Conservation (phyloP, 495 filamentous ascomycete genomes). For the Aspergillus nanangensis region DNA sequence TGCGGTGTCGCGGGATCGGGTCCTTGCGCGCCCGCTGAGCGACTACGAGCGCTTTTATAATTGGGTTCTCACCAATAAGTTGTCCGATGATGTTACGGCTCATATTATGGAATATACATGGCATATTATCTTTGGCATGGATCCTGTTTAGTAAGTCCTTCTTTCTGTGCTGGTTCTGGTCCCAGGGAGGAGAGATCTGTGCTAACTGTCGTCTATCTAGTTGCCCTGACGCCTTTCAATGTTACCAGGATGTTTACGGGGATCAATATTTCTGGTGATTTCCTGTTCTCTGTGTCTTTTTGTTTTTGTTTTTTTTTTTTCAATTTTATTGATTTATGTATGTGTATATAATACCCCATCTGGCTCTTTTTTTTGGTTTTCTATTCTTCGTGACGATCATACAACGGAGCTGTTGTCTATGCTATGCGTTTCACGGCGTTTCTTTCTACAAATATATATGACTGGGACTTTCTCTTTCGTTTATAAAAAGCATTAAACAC, state of each 20-base stretch:
- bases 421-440: neutral
- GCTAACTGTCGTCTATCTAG: constrained; percentile 20
- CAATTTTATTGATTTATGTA: constrained; percentile 5
- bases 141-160: constrained; percentile 42
- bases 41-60: constrained; percentile 55
- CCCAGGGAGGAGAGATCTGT: neutral
- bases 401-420: neutral
- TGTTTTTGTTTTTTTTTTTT: no score
- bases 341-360: neutral
- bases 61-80: constrained; percentile 52
- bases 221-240: constrained; percentile 41
- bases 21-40: constrained; percentile 40
- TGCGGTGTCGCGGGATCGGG: constrained; percentile 53
- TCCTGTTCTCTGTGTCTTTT: constrained; percentile 8
- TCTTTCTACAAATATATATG: neutral
- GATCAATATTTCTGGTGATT: constrained; percentile 21
- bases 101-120: constrained; percentile 50
- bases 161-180: neutral
- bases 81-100: constrained; percentile 41
- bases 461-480: no score
- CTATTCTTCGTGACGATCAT: no score
- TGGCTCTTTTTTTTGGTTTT: neutral
- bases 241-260: constrained; percentile 46
- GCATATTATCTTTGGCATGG: constrained; percentile 53
- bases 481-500: no score